Evolutionary conservation across 345 rosid genomes (phyloP).

Genomic region (Eucalyptus marginata): DNA sequence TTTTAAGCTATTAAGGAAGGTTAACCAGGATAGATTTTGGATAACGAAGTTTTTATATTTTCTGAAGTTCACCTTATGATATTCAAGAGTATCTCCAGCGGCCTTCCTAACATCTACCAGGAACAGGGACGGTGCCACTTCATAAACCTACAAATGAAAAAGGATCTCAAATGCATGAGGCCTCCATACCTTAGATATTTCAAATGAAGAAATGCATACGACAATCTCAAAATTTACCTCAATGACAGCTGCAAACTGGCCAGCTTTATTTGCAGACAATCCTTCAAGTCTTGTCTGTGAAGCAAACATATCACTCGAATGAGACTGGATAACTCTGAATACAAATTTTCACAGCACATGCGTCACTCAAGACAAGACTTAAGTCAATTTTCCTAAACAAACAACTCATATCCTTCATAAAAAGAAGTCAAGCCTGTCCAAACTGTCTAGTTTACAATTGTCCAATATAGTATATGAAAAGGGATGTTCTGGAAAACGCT

Average conservation of each 20-base stretch:
- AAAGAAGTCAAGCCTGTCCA: background rate
- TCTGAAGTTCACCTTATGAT: conserved; percentile 54
- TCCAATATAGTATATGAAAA: background rate
- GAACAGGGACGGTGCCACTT: conserved; percentile 87
- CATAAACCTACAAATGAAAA: conserved; percentile 35
- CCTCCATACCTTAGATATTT: background rate
- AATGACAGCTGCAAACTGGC: conserved; percentile 65
- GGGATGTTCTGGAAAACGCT: background rate
- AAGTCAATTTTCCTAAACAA: background rate
- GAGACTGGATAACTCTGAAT: background rate
- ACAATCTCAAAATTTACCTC: conserved; percentile 30
- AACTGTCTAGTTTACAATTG: background rate
- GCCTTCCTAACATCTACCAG: conserved; percentile 87
- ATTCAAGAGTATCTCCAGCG: conserved; percentile 79
- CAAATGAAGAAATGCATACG: background rate
- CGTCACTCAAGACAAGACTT: background rate
- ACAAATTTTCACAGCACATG: background rate
- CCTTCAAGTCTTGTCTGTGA: conserved; percentile 74
- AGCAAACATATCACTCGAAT: background rate
- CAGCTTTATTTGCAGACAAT: conserved; percentile 30
- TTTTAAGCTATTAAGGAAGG: background rate
- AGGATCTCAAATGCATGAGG: background rate
- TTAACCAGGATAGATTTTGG: background rate
- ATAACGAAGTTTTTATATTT: background rate
- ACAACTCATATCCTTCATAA: background rate